Percentiles rank a stretch among this genome's conserved stretches.
phyloP scores from a whole-genome alignment of 2,329 filamentous ascomycete genomes.

The Samsoniella hepiali region DNA sequence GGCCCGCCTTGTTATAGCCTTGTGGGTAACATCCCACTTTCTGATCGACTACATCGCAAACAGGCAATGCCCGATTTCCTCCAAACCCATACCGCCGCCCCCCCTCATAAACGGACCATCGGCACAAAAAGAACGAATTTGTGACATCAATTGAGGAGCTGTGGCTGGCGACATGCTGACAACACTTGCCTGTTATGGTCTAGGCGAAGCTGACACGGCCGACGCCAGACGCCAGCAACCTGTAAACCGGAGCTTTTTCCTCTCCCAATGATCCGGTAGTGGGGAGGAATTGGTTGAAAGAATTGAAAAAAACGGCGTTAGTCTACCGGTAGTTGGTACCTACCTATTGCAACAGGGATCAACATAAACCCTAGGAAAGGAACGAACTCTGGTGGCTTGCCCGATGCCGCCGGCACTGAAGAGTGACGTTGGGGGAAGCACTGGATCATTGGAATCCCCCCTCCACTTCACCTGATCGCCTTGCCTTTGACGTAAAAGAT shows the following conservation, averaged over 20 bases:
- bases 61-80: not conserved
- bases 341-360: not conserved
- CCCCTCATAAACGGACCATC: not conserved
- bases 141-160: not conserved
- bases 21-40: not conserved
- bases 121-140: not conserved
- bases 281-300: not conserved
- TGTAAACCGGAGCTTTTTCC: not conserved
- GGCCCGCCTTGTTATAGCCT: slow-evolving; percentile 1
- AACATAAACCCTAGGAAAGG: not conserved
- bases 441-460: not conserved
- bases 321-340: not conserved
- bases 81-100: not conserved
- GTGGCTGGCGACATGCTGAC: slow-evolving; percentile 8
- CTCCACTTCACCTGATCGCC: not conserved
- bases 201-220: slow-evolving; percentile 8
- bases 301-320: not conserved
- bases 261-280: not conserved
- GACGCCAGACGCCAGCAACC: not conserved
- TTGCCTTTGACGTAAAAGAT: not conserved
- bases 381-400: not conserved
- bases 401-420: not conserved
- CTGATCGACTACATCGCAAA: not conserved
- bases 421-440: not conserved
- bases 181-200: slow-evolving; percentile 7